Conservation (phyloP, 139 green algal genomes). For the Chlorella vulgaris region DNA sequence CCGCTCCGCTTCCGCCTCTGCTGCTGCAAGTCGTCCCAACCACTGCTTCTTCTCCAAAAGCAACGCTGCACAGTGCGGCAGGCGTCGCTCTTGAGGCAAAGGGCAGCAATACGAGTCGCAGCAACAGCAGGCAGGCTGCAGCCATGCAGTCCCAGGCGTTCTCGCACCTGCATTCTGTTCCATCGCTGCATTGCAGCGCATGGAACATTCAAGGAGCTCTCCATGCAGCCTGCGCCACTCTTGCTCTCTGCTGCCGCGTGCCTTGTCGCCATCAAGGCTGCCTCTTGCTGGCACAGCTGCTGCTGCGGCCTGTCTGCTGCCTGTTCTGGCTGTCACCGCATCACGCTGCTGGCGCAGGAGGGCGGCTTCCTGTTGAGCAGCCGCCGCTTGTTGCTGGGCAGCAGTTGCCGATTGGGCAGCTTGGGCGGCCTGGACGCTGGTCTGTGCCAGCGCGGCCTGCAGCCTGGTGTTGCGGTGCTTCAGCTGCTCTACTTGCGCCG, state of each 20-base stretch:
- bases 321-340: background rate
- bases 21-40: slow-evolving; percentile 3
- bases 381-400: background rate
- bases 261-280: background rate
- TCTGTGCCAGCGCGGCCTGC: slow-evolving; percentile 24
- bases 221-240: slow-evolving; percentile 3
- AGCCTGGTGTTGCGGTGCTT: slow-evolving; percentile 25
- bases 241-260: background rate
- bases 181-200: background rate
- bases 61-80: background rate
- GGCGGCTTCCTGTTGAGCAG: background rate
- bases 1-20: slow-evolving; percentile 6
- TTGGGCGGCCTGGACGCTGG: slow-evolving; percentile 15
- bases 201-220: slow-evolving; percentile 3
- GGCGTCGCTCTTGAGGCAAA: background rate
- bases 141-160: background rate
- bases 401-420: background rate
- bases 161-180: slow-evolving; percentile 14
- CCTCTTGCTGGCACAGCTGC: background rate
- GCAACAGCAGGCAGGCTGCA: background rate
- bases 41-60: slow-evolving; percentile 16
- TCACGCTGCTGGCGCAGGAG: slow-evolving; percentile 4
- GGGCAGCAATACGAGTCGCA: background rate
- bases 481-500: slow-evolving; percentile 18
- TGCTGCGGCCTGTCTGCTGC: background rate